Conservation (phyloP, 768 basidiomycete species). For the Leccinum pellstonianum region DNA sequence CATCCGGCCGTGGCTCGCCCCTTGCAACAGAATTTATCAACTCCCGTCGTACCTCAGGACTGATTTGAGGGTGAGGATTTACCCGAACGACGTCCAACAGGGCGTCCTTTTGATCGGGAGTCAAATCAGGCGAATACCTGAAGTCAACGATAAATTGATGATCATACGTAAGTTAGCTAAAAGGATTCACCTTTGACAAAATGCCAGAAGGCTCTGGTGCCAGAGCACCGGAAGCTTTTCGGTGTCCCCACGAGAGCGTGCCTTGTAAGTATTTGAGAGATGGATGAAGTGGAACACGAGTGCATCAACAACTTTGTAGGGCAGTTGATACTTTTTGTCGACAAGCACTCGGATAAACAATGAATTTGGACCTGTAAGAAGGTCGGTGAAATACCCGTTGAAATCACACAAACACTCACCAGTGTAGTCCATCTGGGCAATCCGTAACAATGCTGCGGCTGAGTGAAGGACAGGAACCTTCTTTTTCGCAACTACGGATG, state of each 20-base stretch:
- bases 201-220: conserved; percentile 96
- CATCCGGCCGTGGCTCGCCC: conserved; percentile 70
- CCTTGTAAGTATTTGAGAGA: conserved; percentile 87
- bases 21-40: conserved; percentile 83
- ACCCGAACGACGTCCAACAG: conserved; percentile 89
- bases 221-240: conserved; percentile 94
- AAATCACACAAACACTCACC: conserved; percentile 43
- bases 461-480: conserved; percentile 97
- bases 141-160: conserved; percentile 1
- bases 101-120: conserved; percentile 96
- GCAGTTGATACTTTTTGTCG: conserved; percentile 97
- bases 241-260: conserved; percentile 62
- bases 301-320: conserved; percentile 96
- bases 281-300: conserved; percentile 98
- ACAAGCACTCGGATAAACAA: conserved; percentile 95
- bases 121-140: conserved; percentile 92
- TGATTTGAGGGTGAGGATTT: conserved; percentile 84
- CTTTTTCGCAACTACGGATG: conserved; percentile 85
- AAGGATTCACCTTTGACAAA: conserved; percentile 74
- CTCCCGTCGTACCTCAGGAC: conserved; percentile 87
- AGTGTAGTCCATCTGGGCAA: conserved; percentile 95
- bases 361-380: conserved; percentile 73
- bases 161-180: not conserved
- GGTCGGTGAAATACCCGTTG: not conserved
- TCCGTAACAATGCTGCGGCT: conserved; percentile 88